Evolutionary conservation across 2,329 filamentous ascomycete genomes (phyloP).

Genomic region (Talaromyces sp.): DNA sequence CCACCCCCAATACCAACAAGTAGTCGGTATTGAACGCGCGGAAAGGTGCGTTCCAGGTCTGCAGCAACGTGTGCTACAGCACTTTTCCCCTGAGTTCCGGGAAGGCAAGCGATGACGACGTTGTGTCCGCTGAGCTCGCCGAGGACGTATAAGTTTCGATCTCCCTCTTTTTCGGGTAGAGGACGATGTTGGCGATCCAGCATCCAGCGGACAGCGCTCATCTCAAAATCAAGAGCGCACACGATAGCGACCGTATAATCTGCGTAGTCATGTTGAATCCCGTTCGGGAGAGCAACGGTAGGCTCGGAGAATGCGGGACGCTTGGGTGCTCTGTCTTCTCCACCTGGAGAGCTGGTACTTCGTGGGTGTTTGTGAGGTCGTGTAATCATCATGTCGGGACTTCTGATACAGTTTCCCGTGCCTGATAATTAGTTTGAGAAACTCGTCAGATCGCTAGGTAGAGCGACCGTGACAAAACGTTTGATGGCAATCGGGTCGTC

Average conservation of each 20-base stretch:
- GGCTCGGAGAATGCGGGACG: background rate
- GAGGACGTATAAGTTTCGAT: constrained; percentile 10
- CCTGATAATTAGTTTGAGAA: background rate
- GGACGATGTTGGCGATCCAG: background rate
- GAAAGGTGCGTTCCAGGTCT: constrained; percentile 2
- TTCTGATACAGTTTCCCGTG: background rate
- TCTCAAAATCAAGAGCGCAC: constrained; percentile 4
- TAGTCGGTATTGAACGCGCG: background rate
- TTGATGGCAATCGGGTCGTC: background rate
- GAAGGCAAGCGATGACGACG: constrained; percentile 14
- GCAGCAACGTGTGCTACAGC: background rate
- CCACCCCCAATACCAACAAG: constrained; percentile 14
- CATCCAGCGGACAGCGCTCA: constrained; percentile 11
- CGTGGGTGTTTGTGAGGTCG: background rate
- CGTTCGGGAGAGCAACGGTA: background rate
- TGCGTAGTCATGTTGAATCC: background rate
- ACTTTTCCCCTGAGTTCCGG: constrained; percentile 7
- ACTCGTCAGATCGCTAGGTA: background rate
- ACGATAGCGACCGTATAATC: constrained; percentile 7
- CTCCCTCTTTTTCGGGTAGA: background rate
- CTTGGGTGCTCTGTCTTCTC: background rate
- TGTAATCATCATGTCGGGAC: background rate
- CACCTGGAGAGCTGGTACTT: background rate
- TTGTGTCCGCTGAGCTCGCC: constrained; percentile 15
- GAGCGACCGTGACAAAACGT: background rate